Base-by-base conservation (phyloP, 2,329 filamentous ascomycete species). In the Ascochyta lentis region DNA sequence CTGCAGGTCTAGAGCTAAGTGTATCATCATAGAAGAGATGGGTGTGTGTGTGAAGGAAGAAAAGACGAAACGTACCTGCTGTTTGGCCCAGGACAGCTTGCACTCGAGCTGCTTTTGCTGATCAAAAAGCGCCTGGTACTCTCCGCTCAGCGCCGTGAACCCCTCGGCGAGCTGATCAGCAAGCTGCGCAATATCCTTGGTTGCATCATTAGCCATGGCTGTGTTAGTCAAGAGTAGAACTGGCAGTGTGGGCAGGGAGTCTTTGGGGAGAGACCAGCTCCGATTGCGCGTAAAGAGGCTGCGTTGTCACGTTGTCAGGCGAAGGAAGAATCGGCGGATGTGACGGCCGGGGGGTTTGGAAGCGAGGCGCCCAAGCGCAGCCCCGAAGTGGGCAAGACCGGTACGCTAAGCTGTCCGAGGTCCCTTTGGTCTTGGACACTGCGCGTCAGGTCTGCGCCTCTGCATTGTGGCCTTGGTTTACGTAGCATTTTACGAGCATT, bases 1-100 rank as follows among this genome's bases (percentile, higher is more conserved):
- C 78, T 82, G 73, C 77, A 81, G 79, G 75, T 81, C 79, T 80
- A 81, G 78, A 81, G 79, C 79, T 81, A 80, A 80, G 54, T 64
- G 65, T 72, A 70, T 79, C 77, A 79, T 80, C 79, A 79, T 74
- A 65, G 63, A 60, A 58, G 48, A 59, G 58, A 37, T 46, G 50
- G 38, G 35, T 13, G 47, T 39, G 22, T 19, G 41, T 39, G 24
- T 16, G 22, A 47, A 39, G 57, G 29, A 50, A 39, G 46, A 50
- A 10, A 26, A 23, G 15, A 22, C 38, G 43, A 42, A 13, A 60
- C 78, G 62, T 73, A 82, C 80, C 78, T 82, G 80, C 59, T 81
- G 75, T 67, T 80, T 78, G 22, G 78, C 78, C 66, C 76, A 80
- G 15, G 72, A 76, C 41, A 82, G 70, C 69, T 79, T 80, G 64